Base-by-base conservation (phyloP, 1,284 basidiomycete species). In the Moesziomyces antarcticus region DNA sequence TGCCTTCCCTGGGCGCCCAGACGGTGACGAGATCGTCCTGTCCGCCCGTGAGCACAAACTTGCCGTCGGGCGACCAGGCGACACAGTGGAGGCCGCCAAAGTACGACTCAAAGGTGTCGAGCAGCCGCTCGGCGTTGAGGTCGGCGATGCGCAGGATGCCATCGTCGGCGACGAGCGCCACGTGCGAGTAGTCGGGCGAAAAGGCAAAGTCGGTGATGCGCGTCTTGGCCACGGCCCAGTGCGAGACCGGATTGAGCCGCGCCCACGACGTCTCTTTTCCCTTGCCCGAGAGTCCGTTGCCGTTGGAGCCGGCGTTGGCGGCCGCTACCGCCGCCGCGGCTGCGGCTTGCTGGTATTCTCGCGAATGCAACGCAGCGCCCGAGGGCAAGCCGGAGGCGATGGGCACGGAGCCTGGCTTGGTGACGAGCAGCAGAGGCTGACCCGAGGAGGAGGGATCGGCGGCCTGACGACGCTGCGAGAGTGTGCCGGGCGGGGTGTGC, bases 31-130 rank as follows among this genome's bases (percentile, higher is more conserved):
- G 88, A 81, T 99, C 96, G 82, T 99, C 96, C 87, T 98, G 90
- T 0, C 92, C 91, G n/a, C 91, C 92, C 0, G 90, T 90, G 56
- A 97, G 85, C 35, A 98, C 90, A 80, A 97, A 95, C 43, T 93
- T 90, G 21, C 93, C 93, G 84, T 98, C 95, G 1, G 94, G 94
- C 10, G 93, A 95, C 94, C 95, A 98, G 0, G 92, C 90, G 1
- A 96, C 89, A 76, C 91, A 94, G 9, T 90, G 93, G 30, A 99
- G 54, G 0, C 72, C 73, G 22, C 82, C 82, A 69, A 82, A 83
- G 71, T 82, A 83, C 4, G 80, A 81, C 18, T 71, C 54, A 25
- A 77, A 77, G 9, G 73, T 68, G 48, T 69, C 68, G 2, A 80
- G 47, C 14, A 83, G 59, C 35, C 60, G 61, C 45, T 83, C 81